Percentiles rank a stretch among this genome's conserved stretches.
Conservation (phyloP, 1,139 yeast species). For the Debaryomyces coudertii region DNA sequence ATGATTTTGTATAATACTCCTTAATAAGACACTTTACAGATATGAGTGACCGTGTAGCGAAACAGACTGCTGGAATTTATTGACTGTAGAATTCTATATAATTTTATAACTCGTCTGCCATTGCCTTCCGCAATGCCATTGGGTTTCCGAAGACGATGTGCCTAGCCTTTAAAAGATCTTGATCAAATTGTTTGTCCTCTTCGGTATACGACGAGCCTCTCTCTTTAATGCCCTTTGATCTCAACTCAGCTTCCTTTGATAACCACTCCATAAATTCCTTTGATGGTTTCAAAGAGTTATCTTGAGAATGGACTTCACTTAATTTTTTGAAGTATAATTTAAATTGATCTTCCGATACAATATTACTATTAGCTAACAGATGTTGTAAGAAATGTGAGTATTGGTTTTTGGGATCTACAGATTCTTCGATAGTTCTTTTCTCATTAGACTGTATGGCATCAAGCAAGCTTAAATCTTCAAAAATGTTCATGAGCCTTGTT, state of each 20-base stretch:
- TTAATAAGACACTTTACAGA: constrained; percentile 5
- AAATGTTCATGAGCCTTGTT: constrained; percentile 39
- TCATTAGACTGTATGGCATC: constrained; percentile 22
- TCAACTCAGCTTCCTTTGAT: constrained; percentile 48
- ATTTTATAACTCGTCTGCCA: constrained; percentile 55
- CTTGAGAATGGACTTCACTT: constrained; percentile 36
- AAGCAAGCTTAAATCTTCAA: constrained; percentile 40
- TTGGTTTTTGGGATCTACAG: constrained; percentile 27
- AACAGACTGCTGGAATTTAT: not conserved
- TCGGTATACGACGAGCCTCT: constrained; percentile 32
- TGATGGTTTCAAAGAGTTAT: constrained; percentile 29
- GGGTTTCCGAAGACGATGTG: constrained; percentile 82
- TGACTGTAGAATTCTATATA: constrained; percentile 2
- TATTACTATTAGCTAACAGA: constrained; percentile 24
- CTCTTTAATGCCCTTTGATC: constrained; percentile 32
- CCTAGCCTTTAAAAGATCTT: constrained; percentile 57
- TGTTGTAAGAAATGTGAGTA: constrained; percentile 37
- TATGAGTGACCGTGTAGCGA: not conserved
- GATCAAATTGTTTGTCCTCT: constrained; percentile 42
- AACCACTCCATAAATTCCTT: constrained; percentile 63
- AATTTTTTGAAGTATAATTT: constrained; percentile 47
- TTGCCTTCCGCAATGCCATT: constrained; percentile 62
- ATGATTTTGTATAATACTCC: constrained; percentile 12
- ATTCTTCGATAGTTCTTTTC: constrained; percentile 28
- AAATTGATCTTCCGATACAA: constrained; percentile 40